Conservation (phyloP, 2,329 filamentous ascomycete genomes). For the Clarireedia sp. region DNA sequence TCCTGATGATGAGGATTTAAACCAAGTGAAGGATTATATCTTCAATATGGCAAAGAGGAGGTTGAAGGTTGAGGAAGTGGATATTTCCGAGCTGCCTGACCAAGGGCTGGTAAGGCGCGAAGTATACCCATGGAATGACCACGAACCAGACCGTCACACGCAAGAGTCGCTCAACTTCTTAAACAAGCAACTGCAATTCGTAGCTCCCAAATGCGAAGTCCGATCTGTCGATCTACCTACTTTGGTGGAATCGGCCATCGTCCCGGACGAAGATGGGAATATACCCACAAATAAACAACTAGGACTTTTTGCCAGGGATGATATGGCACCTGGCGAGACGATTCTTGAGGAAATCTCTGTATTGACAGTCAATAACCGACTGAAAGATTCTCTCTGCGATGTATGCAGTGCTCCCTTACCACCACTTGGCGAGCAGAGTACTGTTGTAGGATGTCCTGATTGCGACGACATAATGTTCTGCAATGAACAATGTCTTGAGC, state of each 20-base stretch:
- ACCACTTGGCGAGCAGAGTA: slow-evolving; percentile 39
- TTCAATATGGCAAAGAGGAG: slow-evolving; percentile 43
- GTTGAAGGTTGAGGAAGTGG: slow-evolving; percentile 37
- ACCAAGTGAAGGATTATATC: slow-evolving; percentile 46
- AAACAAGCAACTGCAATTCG: slow-evolving; percentile 58
- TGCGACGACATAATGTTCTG: slow-evolving; percentile 63
- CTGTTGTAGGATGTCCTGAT: slow-evolving; percentile 48
- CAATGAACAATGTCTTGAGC: slow-evolving; percentile 48
- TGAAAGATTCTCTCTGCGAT: slow-evolving; percentile 83
- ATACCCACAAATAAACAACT: slow-evolving; percentile 65
- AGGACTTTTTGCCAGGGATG: slow-evolving; percentile 79
- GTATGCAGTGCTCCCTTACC: slow-evolving; percentile 74
- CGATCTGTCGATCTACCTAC: slow-evolving; percentile 68
- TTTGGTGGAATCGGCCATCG: slow-evolving; percentile 43
- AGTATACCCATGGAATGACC: slow-evolving; percentile 61
- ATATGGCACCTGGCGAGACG: slow-evolving; percentile 67
- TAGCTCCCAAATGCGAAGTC: slow-evolving; percentile 78
- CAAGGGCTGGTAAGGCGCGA: slow-evolving; percentile 61
- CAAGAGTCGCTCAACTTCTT: slow-evolving; percentile 61
- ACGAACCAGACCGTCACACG: slow-evolving; percentile 64
- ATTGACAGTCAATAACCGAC: slow-evolving; percentile 79
- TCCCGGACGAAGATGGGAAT: slow-evolving; percentile 40
- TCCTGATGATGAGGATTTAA: slow-evolving; percentile 48
- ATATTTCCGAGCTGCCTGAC: slow-evolving; percentile 55
- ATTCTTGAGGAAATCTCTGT: slow-evolving; percentile 79